A percentile compares a stretch with the other conserved stretches of the same genome.
These are phyloP conservation scores for Delitschia confertaspora DNA, from an alignment of 495 filamentous ascomycete genomes.

Conservation along the genomic window DNA sequence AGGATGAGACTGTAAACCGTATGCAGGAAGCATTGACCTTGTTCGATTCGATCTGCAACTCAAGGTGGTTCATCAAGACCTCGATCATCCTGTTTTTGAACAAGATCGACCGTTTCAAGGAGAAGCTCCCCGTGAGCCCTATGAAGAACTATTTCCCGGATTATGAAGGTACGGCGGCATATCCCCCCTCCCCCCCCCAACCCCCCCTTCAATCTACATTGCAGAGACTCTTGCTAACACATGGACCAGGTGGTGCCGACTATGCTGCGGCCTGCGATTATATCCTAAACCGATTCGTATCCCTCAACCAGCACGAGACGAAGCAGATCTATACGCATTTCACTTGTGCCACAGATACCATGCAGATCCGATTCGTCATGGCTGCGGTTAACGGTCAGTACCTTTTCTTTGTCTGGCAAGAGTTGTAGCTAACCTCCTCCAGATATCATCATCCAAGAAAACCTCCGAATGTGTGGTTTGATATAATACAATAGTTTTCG, in stretches of 20 bases:
- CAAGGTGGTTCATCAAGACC: constrained; percentile 93
- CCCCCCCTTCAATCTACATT: neutral
- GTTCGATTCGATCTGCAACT: constrained; percentile 95
- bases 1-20: constrained; percentile 98
- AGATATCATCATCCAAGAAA: constrained; percentile 99
- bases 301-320: constrained; percentile 95
- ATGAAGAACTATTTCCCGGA: constrained; percentile 91
- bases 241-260: constrained; percentile 60
- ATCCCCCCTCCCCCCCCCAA: no score
- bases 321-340: constrained; percentile 99
- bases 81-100: constrained; percentile 97
- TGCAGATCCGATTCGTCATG: constrained; percentile 98
- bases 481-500: constrained; percentile 65
- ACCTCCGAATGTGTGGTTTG: constrained; percentile 92
- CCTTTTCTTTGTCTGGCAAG: neutral
- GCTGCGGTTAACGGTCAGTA: constrained; percentile 93
- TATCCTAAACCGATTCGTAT: constrained; percentile 94
- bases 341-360: constrained; percentile 94
- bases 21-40: constrained; percentile 99
- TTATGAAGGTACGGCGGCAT: constrained; percentile 46
- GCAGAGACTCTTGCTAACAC: constrained; percentile 10
- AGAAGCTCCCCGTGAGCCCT: constrained; percentile 68
- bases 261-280: constrained; percentile 92
- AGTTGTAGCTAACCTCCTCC: constrained; percentile 11
- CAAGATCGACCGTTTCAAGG: constrained; percentile 97